Conservation (phyloP, 306 rosid species). For the Astragalus glycyphyllos region DNA sequence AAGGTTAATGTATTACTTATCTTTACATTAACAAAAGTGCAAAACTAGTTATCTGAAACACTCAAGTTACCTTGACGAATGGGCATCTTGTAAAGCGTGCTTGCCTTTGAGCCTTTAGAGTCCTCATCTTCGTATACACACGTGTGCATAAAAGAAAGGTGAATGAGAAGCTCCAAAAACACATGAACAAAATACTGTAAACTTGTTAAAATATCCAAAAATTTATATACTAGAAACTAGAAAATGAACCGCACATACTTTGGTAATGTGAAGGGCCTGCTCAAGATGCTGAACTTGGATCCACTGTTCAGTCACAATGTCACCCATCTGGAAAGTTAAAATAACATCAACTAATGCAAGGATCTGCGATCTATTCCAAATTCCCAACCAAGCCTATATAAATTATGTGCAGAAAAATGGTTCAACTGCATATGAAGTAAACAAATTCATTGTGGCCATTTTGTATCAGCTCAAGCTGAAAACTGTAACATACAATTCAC, state of each 20-base stretch:
- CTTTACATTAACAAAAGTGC: constrained; percentile 31
- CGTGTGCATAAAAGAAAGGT: constrained; percentile 23
- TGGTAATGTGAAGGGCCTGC: constrained; percentile 86
- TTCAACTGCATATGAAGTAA: constrained; percentile 34
- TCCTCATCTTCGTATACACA: constrained; percentile 54
- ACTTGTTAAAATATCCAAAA: constrained; percentile 33
- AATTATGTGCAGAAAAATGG: constrained; percentile 3
- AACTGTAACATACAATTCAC: constrained; percentile 24
- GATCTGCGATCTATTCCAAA: neutral
- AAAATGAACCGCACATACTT: constrained; percentile 55
- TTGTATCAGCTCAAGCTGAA: constrained; percentile 25
- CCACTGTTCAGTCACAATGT: constrained; percentile 84
- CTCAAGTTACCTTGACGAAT: constrained; percentile 66
- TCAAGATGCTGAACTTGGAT: constrained; percentile 90
- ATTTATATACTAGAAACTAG: constrained; percentile 18
- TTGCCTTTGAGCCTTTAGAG: constrained; percentile 55
- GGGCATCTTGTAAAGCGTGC: constrained; percentile 58
- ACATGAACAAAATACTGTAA: constrained; percentile 7
- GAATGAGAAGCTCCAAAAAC: constrained; percentile 34
- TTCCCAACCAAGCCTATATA: constrained; percentile 29
- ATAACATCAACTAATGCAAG: constrained; percentile 38
- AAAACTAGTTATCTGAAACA: constrained; percentile 26
- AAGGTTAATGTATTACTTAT: neutral
- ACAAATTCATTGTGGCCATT: constrained; percentile 16
- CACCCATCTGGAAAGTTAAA: constrained; percentile 64